A percentile compares a stretch with the other conserved stretches of the same genome.
Evolutionary conservation across 768 basidiomycete genomes (phyloP).

Genomic region (Suillus sp.): DNA sequence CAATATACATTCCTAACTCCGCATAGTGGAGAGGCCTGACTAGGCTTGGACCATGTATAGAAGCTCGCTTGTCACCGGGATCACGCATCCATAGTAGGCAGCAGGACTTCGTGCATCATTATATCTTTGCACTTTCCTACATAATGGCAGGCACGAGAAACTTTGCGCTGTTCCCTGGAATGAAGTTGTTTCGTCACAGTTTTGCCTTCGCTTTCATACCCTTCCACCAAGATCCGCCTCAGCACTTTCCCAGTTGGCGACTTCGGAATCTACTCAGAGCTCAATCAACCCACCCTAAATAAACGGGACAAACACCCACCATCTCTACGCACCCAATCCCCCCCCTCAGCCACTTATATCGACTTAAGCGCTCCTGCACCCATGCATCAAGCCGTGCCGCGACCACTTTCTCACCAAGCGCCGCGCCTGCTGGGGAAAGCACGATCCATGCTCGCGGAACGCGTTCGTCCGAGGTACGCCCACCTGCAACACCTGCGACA

Average conservation of each 20-base stretch:
- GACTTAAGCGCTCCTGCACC: conserved; percentile 64
- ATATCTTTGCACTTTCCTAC: no score
- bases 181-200: conserved; percentile 11
- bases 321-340: conserved; percentile 65
- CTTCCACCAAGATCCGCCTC: conserved; percentile 60
- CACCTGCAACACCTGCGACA: conserved; percentile 75
- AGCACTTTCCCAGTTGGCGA: conserved; percentile 73
- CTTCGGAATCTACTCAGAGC: conserved; percentile 60
- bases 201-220: conserved; percentile 43
- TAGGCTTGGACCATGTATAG: no score
- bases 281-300: background rate
- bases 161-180: background rate
- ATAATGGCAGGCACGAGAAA: no score
- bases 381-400: conserved; percentile 56
- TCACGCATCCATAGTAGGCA: no score
- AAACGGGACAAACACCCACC: conserved; percentile 39
- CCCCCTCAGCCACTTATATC: conserved; percentile 76
- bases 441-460: conserved; percentile 81
- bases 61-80: no score
- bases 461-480: conserved; percentile 70
- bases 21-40: no score
- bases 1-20: no score
- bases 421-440: conserved; percentile 55
- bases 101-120: no score
- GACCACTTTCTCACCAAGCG: conserved; percentile 43